phyloP scores from a whole-genome alignment of 2,329 filamentous ascomycete genomes.

The Cyphellophora attinorum region DNA sequence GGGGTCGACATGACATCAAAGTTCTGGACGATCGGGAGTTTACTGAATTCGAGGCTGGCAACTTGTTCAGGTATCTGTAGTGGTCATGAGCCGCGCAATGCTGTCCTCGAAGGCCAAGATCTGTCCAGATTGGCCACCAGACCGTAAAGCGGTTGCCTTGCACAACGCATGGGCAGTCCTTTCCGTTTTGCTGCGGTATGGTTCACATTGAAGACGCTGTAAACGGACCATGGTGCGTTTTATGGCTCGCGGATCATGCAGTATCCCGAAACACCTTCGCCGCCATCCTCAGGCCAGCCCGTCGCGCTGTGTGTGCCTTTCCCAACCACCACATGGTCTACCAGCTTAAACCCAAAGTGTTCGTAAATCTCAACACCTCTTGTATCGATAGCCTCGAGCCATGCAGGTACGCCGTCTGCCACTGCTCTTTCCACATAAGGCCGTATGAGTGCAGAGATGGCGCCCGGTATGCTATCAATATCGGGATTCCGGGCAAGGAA shows the following conservation, averaged over 20 bases:
- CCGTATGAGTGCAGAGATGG: slow-evolving; percentile 12
- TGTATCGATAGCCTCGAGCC: slow-evolving; percentile 14
- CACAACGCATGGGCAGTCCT: too few relatives aligned
- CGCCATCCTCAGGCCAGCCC: slow-evolving; percentile 16
- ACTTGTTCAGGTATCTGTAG: too few relatives aligned
- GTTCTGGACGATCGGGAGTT: background rate
- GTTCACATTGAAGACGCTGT: too few relatives aligned
- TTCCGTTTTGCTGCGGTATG: too few relatives aligned
- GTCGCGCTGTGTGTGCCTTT: slow-evolving; percentile 12
- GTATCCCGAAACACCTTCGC: slow-evolving; percentile 8
- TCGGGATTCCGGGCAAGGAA: slow-evolving; percentile 13
- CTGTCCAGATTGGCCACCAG: too few relatives aligned
- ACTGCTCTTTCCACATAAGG: slow-evolving; percentile 13
- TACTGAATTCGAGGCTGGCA: too few relatives aligned
- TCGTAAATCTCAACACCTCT: slow-evolving; percentile 13
- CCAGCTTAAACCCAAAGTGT: slow-evolving; percentile 14
- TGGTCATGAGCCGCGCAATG: too few relatives aligned
- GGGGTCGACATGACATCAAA: slow-evolving; percentile 1
- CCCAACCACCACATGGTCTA: slow-evolving; percentile 16
- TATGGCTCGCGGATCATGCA: background rate
- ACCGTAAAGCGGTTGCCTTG: too few relatives aligned
- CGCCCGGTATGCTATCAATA: slow-evolving; percentile 2
- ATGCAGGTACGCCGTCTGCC: slow-evolving; percentile 15
- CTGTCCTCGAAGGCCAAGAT: too few relatives aligned
- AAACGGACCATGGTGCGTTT: too few relatives aligned